phyloP scores from a whole-genome alignment of 2,329 filamentous ascomycete species.

The Calonectria honghensis region DNA sequence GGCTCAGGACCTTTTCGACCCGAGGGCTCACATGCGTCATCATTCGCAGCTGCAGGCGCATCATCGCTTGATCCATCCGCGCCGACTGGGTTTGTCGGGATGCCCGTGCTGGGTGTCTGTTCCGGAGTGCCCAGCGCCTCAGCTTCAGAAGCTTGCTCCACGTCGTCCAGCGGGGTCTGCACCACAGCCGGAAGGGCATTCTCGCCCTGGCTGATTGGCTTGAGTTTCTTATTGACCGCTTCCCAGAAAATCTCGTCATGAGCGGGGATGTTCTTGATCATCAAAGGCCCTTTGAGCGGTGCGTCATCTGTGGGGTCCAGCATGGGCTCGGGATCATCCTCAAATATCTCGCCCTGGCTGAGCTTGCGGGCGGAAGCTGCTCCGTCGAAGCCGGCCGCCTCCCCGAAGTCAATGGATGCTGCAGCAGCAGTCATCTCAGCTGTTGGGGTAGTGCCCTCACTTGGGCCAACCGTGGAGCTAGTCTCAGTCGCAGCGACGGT shows the following conservation, averaged over 20 bases:
- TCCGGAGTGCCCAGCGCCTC: conserved; percentile 40
- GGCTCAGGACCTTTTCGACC: conserved; percentile 57
- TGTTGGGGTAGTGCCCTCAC: conserved; percentile 57
- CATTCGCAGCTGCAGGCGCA: conserved; percentile 48
- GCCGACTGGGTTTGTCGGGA: conserved; percentile 41
- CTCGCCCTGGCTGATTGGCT: conserved; percentile 67
- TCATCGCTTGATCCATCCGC: conserved; percentile 54
- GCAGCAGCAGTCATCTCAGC: conserved; percentile 44
- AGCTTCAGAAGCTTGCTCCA: conserved; percentile 43
- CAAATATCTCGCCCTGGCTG: conserved; percentile 31
- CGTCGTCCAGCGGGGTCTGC: conserved; percentile 58
- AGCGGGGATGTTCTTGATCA: conserved; percentile 73
- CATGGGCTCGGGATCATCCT: conserved; percentile 50
- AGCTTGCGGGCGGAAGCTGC: conserved; percentile 30
- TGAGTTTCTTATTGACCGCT: conserved; percentile 70
- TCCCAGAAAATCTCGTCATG: conserved; percentile 74
- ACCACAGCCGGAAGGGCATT: conserved; percentile 68
- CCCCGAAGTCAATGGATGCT: conserved; percentile 31
- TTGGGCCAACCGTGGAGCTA: conserved; percentile 53
- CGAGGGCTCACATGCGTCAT: conserved; percentile 51
- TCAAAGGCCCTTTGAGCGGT: conserved; percentile 71
- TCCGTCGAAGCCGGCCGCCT: conserved; percentile 22
- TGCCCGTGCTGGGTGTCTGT: conserved; percentile 29
- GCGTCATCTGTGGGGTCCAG: conserved; percentile 67
- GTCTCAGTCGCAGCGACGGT: conserved; percentile 65